phyloP scores from a whole-genome alignment of 345 rosid species.

The Aquilaria sinensis region DNA sequence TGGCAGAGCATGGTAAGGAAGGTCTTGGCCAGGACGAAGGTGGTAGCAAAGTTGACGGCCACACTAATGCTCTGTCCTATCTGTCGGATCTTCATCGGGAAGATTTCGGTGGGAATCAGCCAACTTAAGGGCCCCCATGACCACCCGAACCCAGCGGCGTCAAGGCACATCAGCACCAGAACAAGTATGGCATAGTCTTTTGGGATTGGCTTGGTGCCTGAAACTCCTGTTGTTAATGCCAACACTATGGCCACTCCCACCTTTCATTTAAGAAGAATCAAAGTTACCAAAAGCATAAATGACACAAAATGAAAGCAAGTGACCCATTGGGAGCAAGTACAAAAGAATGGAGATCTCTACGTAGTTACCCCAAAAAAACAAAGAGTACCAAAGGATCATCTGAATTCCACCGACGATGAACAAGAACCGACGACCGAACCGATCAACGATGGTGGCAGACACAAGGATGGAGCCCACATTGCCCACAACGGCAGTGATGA shows the following conservation, averaged over 20 bases:
- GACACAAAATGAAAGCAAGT: too few species aligned
- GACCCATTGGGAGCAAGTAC: too few species aligned
- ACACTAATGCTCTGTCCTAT: slow-evolving; percentile 57
- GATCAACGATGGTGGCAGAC: slow-evolving; percentile 57
- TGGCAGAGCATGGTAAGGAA: slow-evolving; percentile 63
- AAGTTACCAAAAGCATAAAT: too few species aligned
- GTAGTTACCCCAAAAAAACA: too few species aligned
- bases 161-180: slow-evolving; percentile 44
- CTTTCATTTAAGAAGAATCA: slow-evolving; percentile 7
- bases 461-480: slow-evolving; percentile 56
- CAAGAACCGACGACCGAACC: slow-evolving; percentile 64
- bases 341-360: too few species aligned
- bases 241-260: slow-evolving; percentile 31
- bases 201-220: slow-evolving; percentile 36
- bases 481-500: slow-evolving; percentile 62
- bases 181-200: slow-evolving; percentile 33
- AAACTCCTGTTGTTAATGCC: slow-evolving; percentile 31
- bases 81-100: slow-evolving; percentile 56
- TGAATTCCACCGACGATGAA: slow-evolving; percentile 59
- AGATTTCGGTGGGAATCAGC: slow-evolving; percentile 66
- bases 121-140: slow-evolving; percentile 67
- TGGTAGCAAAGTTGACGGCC: slow-evolving; percentile 38
- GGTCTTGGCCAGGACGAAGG: slow-evolving; percentile 48
- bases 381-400: slow-evolving; percentile 39
- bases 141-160: slow-evolving; percentile 68